Evolutionary conservation across 1,284 basidiomycete genomes (phyloP).

Genomic region (Sporisorium scitamineum): DNA sequence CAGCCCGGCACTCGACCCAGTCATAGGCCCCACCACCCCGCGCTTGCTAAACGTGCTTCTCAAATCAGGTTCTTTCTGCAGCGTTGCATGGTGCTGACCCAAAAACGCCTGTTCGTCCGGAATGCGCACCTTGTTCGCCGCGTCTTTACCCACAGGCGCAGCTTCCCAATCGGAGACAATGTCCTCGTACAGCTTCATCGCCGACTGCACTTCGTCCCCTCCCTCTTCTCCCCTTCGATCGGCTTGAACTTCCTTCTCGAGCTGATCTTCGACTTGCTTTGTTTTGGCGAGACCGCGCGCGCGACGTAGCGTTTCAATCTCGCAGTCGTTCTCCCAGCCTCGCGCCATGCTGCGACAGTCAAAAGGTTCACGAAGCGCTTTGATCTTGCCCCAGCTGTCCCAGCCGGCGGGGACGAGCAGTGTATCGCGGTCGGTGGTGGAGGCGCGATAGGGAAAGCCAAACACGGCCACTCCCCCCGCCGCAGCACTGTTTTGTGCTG

Average conservation of each 20-base stretch:
- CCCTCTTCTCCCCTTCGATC: constrained; percentile 17
- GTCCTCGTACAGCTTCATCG: constrained; percentile 62
- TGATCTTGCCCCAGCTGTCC: constrained; percentile 98
- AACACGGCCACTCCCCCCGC: constrained; percentile 77
- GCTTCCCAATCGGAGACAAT: constrained; percentile 60
- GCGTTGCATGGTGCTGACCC: constrained; percentile 45
- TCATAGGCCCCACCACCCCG: constrained; percentile 56
- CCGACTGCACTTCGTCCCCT: constrained; percentile 46
- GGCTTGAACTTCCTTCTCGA: constrained; percentile 45
- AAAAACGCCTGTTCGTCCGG: constrained; percentile 53
- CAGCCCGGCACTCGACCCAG: constrained; percentile 34
- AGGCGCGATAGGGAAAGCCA: constrained; percentile 86
- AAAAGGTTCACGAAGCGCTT: constrained; percentile 88
- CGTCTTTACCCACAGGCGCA: constrained; percentile 17
- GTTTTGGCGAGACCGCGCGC: constrained; percentile 25
- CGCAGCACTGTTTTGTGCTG: constrained; percentile 18
- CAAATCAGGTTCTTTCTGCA: constrained; percentile 47
- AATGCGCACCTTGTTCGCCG: constrained; percentile 22
- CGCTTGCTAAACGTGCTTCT: constrained; percentile 42
- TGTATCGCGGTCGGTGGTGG: constrained; percentile 89
- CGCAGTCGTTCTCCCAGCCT: constrained; percentile 73
- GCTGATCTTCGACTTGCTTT: constrained; percentile 39
- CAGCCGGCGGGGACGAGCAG: constrained; percentile 93
- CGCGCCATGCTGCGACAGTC: constrained; percentile 83
- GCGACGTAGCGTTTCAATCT: constrained; percentile 45